Base-by-base conservation (phyloP, 108 stramenopile genomes). In the Schizochytrium sp. region DNA sequence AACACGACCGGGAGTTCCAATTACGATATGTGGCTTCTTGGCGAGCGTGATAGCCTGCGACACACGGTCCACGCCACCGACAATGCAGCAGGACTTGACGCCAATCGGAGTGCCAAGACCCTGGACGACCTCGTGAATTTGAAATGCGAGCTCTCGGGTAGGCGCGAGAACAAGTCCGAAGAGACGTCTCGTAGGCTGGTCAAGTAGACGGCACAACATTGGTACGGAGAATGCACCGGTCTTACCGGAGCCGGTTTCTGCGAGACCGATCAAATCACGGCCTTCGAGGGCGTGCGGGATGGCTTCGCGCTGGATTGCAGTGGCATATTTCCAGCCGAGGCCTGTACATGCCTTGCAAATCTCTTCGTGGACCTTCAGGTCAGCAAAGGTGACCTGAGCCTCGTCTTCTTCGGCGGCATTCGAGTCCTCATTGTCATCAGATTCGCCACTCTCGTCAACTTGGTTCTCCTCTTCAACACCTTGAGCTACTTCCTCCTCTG, bases 111-210 rank as follows among this genome's bases (percentile, higher is more conserved):
- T 88, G 61, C 98, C 98, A 56, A 99, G 93, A 8, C 96, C 98
- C 45, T 96, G 95, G 61, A 96, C 92, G 42, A 98, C 98, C 92
- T 98, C 96, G 76, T 98, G 96, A 88, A 99, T 99, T 90, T 99
- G 99, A 93, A 99, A 98, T 10, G 99, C 99, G 88, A 99, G 94
- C 93, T 99, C 99, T 7, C 99, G 94, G 4, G 99, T 99, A 2
- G 99, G 99, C 46, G 98, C 97, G 56, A 99, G 90, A 50, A 99
- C 94, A 49, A 46, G 13, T 3, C 97, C 98, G 92, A 96, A 92
- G 87, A 95, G 88, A 91, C 96, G 61, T 93, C 92, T 93, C 76
- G 76, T 55, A 7, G 98, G 98, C 89, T 97, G 96, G 46, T 96
- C 93, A 90, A 99, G 91, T 40, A 99, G 91, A 2, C 92, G 92